phyloP scores from a whole-genome alignment of 2,329 filamentous ascomycete genomes.

The Dactylellina sp. region DNA sequence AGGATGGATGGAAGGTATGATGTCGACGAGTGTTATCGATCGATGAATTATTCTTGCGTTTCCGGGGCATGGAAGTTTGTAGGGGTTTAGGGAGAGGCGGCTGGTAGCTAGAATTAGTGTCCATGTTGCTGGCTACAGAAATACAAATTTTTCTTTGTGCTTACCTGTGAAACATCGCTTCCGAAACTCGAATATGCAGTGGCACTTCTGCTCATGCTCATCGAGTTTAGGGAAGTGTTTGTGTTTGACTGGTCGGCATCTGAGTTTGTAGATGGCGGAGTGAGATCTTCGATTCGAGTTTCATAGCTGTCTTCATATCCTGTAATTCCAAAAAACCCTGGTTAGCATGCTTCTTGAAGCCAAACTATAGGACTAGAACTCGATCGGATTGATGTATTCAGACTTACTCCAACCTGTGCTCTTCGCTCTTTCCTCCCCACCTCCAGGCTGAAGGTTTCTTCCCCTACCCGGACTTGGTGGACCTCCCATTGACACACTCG shows the following conservation, averaged over 20 bases:
- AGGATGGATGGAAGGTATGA: slow-evolving; percentile 55
- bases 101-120: slow-evolving; percentile 12
- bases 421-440: slow-evolving; percentile 50
- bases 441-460: slow-evolving; percentile 44
- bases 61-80: slow-evolving; percentile 38
- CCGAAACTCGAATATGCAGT: slow-evolving; percentile 51
- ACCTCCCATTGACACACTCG: slow-evolving; percentile 32
- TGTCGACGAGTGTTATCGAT: slow-evolving; percentile 55
- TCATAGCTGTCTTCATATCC: slow-evolving; percentile 54
- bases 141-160: not conserved
- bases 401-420: slow-evolving; percentile 55
- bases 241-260: slow-evolving; percentile 51
- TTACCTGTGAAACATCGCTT: slow-evolving; percentile 55
- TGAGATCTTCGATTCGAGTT: slow-evolving; percentile 51
- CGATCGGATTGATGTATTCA: not conserved
- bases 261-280: slow-evolving; percentile 55
- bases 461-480: slow-evolving; percentile 46
- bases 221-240: slow-evolving; percentile 52
- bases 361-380: not conserved
- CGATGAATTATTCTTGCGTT: slow-evolving; percentile 54
- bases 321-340: slow-evolving; percentile 6
- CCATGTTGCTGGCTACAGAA: not conserved
- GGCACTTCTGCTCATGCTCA: slow-evolving; percentile 47
- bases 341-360: not conserved
- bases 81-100: slow-evolving; percentile 43